Percentiles rank a stretch among this genome's conserved stretches.
phyloP scores from a whole-genome alignment of 78 protist species.

The Dictyostelium purpureum region DNA sequence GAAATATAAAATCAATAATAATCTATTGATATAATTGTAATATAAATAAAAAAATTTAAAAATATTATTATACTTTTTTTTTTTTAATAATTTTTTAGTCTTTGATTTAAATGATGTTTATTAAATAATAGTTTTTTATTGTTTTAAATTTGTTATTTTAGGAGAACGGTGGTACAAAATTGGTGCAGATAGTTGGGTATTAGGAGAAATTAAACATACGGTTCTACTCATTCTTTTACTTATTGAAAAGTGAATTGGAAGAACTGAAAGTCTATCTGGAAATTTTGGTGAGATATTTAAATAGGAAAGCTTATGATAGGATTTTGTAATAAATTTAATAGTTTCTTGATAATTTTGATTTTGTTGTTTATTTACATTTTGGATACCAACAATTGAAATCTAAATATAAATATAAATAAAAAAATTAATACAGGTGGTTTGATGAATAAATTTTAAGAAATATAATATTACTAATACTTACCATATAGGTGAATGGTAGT shows the following conservation, averaged over 20 bases:
- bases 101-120: too few relatives aligned
- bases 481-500: constrained; percentile 40
- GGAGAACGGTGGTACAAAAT: neutral
- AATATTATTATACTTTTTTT: too few relatives aligned
- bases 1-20: too few relatives aligned
- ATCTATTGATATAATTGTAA: too few relatives aligned
- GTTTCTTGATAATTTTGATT: neutral
- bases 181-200: neutral
- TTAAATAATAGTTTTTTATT: too few relatives aligned
- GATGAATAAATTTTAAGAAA: neutral
- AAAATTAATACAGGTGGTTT: neutral
- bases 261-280: constrained; percentile 35
- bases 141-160: neutral
- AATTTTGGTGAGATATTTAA: constrained; percentile 47
- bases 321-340: constrained; percentile 8
- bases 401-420: neutral
- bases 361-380: neutral
- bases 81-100: too few relatives aligned
- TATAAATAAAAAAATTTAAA: too few relatives aligned
- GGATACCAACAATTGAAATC: neutral
- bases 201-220: neutral
- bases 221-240: constrained; percentile 54
- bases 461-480: too few relatives aligned
- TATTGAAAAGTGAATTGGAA: constrained; percentile 38
- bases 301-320: constrained; percentile 24